These are phyloP conservation scores for Rhododendron henanense DNA, from an alignment of 148 eudicot genomes.

Conservation along the genomic window DNA sequence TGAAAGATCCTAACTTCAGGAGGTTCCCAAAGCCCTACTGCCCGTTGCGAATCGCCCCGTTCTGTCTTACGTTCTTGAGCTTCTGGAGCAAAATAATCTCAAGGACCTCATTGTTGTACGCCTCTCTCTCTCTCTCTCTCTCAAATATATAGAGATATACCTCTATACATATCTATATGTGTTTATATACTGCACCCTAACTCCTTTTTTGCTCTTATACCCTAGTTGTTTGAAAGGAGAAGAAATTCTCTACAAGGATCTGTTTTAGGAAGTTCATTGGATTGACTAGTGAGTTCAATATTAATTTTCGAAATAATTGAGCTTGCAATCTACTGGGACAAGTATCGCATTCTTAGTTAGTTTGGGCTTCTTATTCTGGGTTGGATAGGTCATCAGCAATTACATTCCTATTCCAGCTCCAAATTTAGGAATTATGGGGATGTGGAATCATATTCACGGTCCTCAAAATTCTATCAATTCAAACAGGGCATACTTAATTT, in stretches of 20 bases:
- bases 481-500: background rate
- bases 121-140: conserved; percentile 12
- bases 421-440: background rate
- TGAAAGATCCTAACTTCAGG: conserved; percentile 34
- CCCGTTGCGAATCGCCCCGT: conserved; percentile 94
- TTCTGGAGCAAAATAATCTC: conserved; percentile 78
- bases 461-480: background rate
- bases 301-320: background rate
- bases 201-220: background rate
- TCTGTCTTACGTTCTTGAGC: conserved; percentile 77
- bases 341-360: background rate
- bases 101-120: conserved; percentile 84
- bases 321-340: background rate
- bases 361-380: background rate
- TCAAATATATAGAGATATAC: background rate
- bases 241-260: background rate
- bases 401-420: background rate
- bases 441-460: background rate
- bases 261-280: background rate
- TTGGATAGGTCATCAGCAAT: background rate
- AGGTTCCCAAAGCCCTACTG: conserved; percentile 84
- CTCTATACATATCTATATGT: background rate
- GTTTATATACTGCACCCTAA: background rate
- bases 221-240: background rate
- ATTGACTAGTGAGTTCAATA: background rate